Conservation (phyloP, 345 rosid genomes). For the Brassica incana region DNA sequence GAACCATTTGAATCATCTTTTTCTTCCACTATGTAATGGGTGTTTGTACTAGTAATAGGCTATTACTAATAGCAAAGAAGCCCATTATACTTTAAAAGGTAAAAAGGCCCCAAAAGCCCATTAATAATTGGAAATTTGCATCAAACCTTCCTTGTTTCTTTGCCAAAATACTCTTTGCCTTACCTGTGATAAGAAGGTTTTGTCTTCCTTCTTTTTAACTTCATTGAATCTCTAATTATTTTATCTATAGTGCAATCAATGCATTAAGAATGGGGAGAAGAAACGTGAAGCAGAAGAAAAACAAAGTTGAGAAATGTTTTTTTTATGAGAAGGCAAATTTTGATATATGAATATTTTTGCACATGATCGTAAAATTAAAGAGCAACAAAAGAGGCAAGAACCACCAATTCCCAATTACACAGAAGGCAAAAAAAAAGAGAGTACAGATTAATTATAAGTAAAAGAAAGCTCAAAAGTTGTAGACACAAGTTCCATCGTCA, state of each 20-base stretch:
- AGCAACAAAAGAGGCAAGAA: conserved; percentile 19
- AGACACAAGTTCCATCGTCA: conserved; percentile 87
- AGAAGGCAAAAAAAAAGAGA: neutral
- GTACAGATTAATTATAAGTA: conserved; percentile 11
- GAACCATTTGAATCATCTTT: neutral
- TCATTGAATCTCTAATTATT: neutral
- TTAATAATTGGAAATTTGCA: neutral
- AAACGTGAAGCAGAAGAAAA: neutral
- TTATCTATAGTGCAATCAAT: neutral
- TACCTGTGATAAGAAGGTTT: neutral
- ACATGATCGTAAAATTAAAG: conserved; percentile 25
- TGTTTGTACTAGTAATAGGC: too few relatives aligned
- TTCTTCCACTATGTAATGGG: neutral
- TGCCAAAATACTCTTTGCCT: too few relatives aligned
- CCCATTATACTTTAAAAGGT: neutral
- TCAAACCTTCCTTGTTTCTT: neutral
- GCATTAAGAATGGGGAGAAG: neutral
- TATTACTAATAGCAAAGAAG: neutral
- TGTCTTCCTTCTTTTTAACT: neutral
- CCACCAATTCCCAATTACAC: conserved; percentile 37
- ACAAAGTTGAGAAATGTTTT: neutral
- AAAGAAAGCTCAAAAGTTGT: conserved; percentile 41
- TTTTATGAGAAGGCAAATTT: conserved; percentile 28
- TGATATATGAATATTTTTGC: conserved; percentile 22
- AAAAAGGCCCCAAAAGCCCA: neutral